Evolutionary conservation across 176 grass and related monocot genomes (phyloP).

Genomic region (Rhipidocladum racemiflorum): DNA sequence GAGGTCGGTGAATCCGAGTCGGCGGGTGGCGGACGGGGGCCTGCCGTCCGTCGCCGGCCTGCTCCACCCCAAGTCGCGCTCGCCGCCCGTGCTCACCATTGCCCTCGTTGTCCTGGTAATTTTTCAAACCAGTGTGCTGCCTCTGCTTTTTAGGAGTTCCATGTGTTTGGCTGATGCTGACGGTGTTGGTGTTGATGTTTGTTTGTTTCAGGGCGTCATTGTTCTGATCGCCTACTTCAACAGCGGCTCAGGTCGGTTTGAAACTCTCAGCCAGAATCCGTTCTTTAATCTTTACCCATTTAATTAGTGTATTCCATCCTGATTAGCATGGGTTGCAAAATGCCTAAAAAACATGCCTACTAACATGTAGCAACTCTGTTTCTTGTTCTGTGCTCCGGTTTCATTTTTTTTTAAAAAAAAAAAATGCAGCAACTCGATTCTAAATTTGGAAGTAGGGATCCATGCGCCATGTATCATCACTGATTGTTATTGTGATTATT

Average conservation of each 20-base stretch:
- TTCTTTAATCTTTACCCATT: neutral
- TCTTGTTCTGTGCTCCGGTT: neutral
- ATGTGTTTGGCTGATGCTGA: neutral
- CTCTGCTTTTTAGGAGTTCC: neutral
- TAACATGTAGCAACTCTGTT: neutral
- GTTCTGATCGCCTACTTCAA: constrained; percentile 74
- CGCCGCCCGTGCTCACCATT: constrained; percentile 67
- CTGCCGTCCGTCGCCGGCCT: constrained; percentile 55
- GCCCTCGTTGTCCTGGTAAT: constrained; percentile 69
- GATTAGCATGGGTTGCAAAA: neutral
- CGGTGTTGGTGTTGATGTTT: neutral
- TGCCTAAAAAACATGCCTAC: neutral
- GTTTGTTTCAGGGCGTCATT: constrained; percentile 59
- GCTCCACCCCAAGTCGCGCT: constrained; percentile 73
- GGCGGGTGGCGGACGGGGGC: constrained; percentile 54
- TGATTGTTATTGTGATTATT: neutral
- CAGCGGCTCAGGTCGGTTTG: constrained; percentile 57
- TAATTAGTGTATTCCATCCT: neutral
- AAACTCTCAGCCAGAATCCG: neutral
- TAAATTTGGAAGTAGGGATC: neutral
- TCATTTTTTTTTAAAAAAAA: neutral
- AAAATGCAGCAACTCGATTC: neutral
- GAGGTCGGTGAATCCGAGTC: constrained; percentile 73
- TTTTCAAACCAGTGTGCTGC: neutral
- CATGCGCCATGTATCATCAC: neutral